phyloP scores from a whole-genome alignment of 129 eudicot species.

The Ambrosia trifida region DNA sequence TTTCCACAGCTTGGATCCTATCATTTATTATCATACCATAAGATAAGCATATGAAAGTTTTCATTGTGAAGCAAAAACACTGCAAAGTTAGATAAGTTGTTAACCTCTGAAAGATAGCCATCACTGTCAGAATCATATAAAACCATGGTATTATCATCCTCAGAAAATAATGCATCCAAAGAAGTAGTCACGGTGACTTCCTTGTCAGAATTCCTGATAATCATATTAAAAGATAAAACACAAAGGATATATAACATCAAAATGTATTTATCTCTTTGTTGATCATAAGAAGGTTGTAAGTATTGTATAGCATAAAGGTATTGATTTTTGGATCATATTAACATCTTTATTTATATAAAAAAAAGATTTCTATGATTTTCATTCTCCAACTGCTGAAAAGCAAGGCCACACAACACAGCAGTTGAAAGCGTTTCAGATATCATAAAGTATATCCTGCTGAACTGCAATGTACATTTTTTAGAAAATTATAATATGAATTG shows the following conservation, averaged over 20 bases:
- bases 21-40: conserved; percentile 21
- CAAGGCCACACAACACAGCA: too few species aligned
- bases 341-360: too few species aligned
- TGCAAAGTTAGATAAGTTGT: conserved; percentile 14
- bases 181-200: conserved; percentile 49
- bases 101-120: conserved; percentile 95
- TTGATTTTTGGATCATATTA: background rate
- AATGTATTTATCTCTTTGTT: background rate
- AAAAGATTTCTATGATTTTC: too few species aligned
- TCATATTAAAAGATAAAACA: conserved; percentile 1
- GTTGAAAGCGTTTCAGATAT: too few species aligned
- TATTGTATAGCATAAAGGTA: conserved; percentile 20
- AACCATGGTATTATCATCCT: conserved; percentile 52
- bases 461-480: too few species aligned
- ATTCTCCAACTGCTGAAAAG: too few species aligned
- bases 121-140: conserved; percentile 82
- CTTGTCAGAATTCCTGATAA: conserved; percentile 42
- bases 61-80: conserved; percentile 7
- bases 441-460: too few species aligned
- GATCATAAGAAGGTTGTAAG: background rate
- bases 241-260: background rate
- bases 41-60: conserved; percentile 14
- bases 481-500: too few species aligned
- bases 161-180: conserved; percentile 61
- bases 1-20: conserved; percentile 55